Percentiles rank a stretch among this genome's conserved stretches.
phyloP scores from a whole-genome alignment of 1,284 basidiomycete genomes.

The Pyrrhoderma lamaoense region DNA sequence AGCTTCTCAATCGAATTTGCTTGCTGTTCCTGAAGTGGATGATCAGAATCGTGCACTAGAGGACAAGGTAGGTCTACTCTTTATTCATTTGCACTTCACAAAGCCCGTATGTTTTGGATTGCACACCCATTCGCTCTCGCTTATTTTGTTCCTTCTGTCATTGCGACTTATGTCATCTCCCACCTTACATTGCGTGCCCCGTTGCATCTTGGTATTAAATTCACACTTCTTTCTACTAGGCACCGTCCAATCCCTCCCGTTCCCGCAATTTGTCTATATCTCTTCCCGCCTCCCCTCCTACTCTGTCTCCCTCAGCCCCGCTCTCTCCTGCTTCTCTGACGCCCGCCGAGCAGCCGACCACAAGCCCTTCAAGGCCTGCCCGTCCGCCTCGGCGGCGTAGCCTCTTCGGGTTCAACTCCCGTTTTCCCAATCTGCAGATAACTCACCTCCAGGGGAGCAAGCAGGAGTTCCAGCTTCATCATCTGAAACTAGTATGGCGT shows the following conservation, averaged over 20 bases:
- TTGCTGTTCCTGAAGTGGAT: constrained; percentile 14
- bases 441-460: constrained; percentile 8
- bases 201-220: background rate
- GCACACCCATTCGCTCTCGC: background rate
- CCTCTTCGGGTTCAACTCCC: constrained; percentile 15
- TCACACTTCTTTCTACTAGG: too few relatives aligned
- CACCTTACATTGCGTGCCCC: constrained; percentile 1
- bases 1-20: constrained; percentile 9
- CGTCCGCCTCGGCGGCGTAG: constrained; percentile 12
- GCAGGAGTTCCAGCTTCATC: background rate
- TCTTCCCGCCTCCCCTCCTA: constrained; percentile 13
- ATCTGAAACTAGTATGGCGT: background rate
- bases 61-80: constrained; percentile 12
- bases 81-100: background rate
- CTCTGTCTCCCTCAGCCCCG: background rate
- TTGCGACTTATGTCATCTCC: constrained; percentile 3
- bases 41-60: constrained; percentile 1
- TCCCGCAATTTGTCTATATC: constrained; percentile 8
- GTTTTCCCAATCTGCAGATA: constrained; percentile 4
- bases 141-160: background rate
- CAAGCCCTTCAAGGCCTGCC: background rate
- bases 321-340: constrained; percentile 7
- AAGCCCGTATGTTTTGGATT: background rate
- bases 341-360: constrained; percentile 13
- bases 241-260: background rate